Conservation (phyloP, 805 yeast species). For the Saturnispora quitensis region DNA sequence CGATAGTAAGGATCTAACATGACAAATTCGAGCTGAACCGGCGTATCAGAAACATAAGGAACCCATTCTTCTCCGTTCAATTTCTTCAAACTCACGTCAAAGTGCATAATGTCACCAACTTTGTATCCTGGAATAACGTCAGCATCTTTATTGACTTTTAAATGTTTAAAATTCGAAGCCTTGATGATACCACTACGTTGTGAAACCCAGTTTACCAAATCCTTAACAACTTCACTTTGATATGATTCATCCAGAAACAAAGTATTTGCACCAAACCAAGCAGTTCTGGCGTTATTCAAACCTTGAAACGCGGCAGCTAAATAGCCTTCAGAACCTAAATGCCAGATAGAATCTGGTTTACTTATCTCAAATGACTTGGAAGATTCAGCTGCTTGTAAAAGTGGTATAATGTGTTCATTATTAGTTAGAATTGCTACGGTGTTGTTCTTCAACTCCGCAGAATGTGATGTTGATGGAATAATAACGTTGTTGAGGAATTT, state of each 20-base stretch:
- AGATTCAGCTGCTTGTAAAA: conserved; percentile 56
- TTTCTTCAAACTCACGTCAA: conserved; percentile 40
- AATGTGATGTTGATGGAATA: conserved; percentile 12
- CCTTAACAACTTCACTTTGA: conserved; percentile 32
- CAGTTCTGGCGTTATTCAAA: conserved; percentile 63
- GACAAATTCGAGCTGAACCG: conserved; percentile 71
- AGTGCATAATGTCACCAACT: conserved; percentile 62
- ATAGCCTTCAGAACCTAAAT: conserved; percentile 71
- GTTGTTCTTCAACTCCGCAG: conserved; percentile 31
- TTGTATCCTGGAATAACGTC: conserved; percentile 43
- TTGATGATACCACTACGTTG: conserved; percentile 58
- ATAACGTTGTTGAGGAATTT: conserved; percentile 24
- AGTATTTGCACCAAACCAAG: conserved; percentile 70
- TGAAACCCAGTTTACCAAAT: conserved; percentile 62
- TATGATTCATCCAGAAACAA: conserved; percentile 37
- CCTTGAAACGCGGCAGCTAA: conserved; percentile 74
- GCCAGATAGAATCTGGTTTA: conserved; percentile 54
- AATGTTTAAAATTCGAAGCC: conserved; percentile 45
- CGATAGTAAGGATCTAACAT: conserved; percentile 96
- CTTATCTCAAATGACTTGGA: conserved; percentile 37
- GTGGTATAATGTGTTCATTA: conserved; percentile 60
- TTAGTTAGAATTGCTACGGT: conserved; percentile 64
- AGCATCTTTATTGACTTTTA: conserved; percentile 31
- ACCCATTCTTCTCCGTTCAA: conserved; percentile 51
- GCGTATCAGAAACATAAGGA: conserved; percentile 41